Evolutionary conservation across 805 yeast species (phyloP).

Genomic region (Ogataea degrootiae): DNA sequence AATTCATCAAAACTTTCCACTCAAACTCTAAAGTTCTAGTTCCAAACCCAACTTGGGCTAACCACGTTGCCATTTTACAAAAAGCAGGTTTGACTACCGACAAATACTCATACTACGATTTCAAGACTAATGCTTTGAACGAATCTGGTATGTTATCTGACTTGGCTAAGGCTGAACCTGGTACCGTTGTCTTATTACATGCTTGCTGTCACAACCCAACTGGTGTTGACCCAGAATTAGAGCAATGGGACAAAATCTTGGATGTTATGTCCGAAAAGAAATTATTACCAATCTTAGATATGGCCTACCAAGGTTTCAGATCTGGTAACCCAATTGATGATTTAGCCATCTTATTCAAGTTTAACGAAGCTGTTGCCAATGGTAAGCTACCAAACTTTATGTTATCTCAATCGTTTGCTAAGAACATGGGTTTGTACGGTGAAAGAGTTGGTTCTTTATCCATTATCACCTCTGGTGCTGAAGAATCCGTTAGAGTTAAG

Average conservation of each 20-base stretch:
- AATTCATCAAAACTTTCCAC: constrained; percentile 62
- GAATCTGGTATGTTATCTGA: constrained; percentile 59
- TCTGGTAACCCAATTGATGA: constrained; percentile 79
- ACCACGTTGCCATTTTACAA: constrained; percentile 75
- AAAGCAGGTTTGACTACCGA: constrained; percentile 64
- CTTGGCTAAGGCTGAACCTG: constrained; percentile 48
- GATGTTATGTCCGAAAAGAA: constrained; percentile 53
- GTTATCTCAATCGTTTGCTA: constrained; percentile 88
- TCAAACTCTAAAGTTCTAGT: constrained; percentile 53
- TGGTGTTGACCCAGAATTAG: constrained; percentile 82
- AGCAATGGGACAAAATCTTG: constrained; percentile 76
- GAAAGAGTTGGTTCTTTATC: constrained; percentile 88
- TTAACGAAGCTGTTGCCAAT: constrained; percentile 37
- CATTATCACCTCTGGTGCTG: constrained; percentile 51
- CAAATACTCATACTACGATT: constrained; percentile 69
- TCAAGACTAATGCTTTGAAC: constrained; percentile 56
- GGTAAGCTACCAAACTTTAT: constrained; percentile 49
- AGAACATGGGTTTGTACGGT: constrained; percentile 93
- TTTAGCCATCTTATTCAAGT: constrained; percentile 43
- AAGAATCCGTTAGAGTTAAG: constrained; percentile 46
- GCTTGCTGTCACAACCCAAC: constrained; percentile 98
- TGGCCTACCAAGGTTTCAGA: constrained; percentile 95
- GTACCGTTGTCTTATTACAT: constrained; percentile 71
- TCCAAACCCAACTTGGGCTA: constrained; percentile 94
- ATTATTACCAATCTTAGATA: constrained; percentile 79